Percentiles rank a stretch among this genome's conserved stretches.
These are phyloP conservation scores for Myriosclerotinia scirpicola DNA, from an alignment of 2,329 filamentous ascomycete species.

Conservation along the genomic window DNA sequence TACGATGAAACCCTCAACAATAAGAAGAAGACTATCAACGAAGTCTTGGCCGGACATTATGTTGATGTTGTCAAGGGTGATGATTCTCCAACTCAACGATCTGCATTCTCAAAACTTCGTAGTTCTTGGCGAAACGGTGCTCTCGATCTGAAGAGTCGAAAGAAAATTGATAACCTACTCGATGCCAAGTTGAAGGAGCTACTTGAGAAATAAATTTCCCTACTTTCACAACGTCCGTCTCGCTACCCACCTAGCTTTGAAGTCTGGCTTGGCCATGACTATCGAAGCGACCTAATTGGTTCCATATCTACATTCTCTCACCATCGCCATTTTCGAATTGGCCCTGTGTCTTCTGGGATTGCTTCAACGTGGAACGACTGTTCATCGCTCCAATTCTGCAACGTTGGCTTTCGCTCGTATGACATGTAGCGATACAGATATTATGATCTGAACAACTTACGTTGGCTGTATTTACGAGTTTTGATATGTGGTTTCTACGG, in stretches of 20 bases:
- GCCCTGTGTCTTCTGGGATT: conserved; percentile 12
- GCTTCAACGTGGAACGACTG: conserved; percentile 13
- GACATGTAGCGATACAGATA: conserved; percentile 24
- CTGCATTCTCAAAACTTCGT: conserved; percentile 52
- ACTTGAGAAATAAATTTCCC: conserved; percentile 45
- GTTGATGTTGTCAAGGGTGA: conserved; percentile 54
- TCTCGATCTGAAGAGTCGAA: conserved; percentile 56
- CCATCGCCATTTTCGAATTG: conserved; percentile 3
- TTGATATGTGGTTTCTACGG: conserved; percentile 36
- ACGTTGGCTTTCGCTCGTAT: conserved; percentile 21
- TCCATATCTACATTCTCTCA: conserved; percentile 11
- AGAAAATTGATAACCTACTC: conserved; percentile 54
- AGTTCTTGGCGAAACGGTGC: conserved; percentile 54
- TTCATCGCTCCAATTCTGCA: conserved; percentile 19
- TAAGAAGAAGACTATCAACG: conserved; percentile 49
- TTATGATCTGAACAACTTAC: conserved; percentile 29
- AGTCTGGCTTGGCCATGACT: conserved; percentile 19
- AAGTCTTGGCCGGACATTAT: conserved; percentile 55
- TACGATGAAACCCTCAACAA: conserved; percentile 59
- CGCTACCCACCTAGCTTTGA: conserved; percentile 15
- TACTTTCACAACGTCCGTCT: not conserved
- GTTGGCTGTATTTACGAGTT: conserved; percentile 40
- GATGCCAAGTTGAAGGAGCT: conserved; percentile 52
- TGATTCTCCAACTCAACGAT: conserved; percentile 43
- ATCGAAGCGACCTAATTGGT: not conserved